Conservation (phyloP, 73 alveolate genomes). For the Symbiodinium pilosum region DNA sequence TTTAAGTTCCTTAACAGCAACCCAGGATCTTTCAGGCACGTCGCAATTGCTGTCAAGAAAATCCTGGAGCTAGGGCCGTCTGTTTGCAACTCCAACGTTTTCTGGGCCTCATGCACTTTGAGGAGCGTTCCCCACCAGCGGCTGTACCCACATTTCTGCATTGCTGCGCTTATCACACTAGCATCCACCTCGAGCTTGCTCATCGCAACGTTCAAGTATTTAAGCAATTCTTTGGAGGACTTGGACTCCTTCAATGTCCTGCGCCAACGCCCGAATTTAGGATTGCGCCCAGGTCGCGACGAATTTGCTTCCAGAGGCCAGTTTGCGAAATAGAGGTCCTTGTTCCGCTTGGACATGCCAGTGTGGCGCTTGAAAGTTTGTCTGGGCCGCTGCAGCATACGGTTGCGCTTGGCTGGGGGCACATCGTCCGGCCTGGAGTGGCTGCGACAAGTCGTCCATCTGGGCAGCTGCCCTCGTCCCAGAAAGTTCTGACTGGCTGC, state of each 20-base stretch:
- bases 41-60: no score
- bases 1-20: no score
- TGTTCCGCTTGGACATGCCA: neutral
- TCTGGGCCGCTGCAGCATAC: constrained; percentile 1
- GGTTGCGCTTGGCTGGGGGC: constrained; percentile 18
- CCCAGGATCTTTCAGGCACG: no score
- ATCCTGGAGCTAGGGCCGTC: no score
- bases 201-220: neutral
- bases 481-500: no score
- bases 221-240: no score
- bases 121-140: constrained; percentile 11
- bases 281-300: no score
- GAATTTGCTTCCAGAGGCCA: neutral
- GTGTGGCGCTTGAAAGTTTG: neutral
- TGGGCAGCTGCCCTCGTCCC: no score
- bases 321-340: neutral
- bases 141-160: neutral
- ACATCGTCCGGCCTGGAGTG: constrained; percentile 29
- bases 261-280: no score
- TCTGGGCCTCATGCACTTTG: neutral
- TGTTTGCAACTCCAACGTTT: no score
- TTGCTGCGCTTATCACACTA: constrained; percentile 13
- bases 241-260: no score
- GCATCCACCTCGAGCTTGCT: neutral
- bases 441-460: no score